Percentiles rank a stretch among this genome's conserved stretches.
These are phyloP conservation scores for Boletus subluridellus DNA, from an alignment of 1,284 basidiomycete genomes.

Conservation along the genomic window DNA sequence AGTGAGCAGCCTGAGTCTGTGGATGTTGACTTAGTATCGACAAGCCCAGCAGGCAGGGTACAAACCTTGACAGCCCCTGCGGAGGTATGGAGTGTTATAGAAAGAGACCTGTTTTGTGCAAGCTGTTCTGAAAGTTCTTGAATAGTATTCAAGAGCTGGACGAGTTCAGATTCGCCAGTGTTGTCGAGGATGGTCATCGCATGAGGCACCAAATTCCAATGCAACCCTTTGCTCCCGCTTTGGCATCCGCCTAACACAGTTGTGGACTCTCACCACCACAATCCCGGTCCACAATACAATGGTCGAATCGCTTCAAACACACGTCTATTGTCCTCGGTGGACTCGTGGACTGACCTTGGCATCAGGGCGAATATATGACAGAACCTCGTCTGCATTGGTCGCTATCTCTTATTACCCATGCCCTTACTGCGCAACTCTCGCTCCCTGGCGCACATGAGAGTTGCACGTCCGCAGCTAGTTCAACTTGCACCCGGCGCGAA, in stretches of 20 bases:
- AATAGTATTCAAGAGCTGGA: constrained; percentile 70
- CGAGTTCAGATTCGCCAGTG: constrained; percentile 47
- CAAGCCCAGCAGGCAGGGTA: constrained; percentile 4
- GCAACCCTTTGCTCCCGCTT: constrained; percentile 8
- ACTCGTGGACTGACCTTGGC: constrained; percentile 3
- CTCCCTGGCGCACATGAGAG: constrained; percentile 13
- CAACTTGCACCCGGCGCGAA: constrained; percentile 3
- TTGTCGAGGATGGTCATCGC: constrained; percentile 43
- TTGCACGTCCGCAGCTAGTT: neutral
- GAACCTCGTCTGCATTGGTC: neutral
- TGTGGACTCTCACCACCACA: constrained; percentile 4
- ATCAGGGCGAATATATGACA: constrained; percentile 2
- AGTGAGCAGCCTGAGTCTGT: constrained; percentile 63
- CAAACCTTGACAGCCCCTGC: constrained; percentile 78
- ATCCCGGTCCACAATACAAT: neutral
- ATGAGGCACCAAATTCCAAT: neutral
- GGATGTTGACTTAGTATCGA: constrained; percentile 2
- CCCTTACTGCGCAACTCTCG: constrained; percentile 3
- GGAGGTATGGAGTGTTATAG: constrained; percentile 57
- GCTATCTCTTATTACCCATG: constrained; percentile 10
- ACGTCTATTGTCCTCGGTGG: constrained; percentile 24
- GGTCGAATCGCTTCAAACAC: neutral
- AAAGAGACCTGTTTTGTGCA: constrained; percentile 67
- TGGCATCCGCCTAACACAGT: neutral
- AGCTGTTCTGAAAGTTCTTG: constrained; percentile 83